Evolutionary conservation across 805 yeast genomes (phyloP).

Genomic region (Spathaspora sp.): DNA sequence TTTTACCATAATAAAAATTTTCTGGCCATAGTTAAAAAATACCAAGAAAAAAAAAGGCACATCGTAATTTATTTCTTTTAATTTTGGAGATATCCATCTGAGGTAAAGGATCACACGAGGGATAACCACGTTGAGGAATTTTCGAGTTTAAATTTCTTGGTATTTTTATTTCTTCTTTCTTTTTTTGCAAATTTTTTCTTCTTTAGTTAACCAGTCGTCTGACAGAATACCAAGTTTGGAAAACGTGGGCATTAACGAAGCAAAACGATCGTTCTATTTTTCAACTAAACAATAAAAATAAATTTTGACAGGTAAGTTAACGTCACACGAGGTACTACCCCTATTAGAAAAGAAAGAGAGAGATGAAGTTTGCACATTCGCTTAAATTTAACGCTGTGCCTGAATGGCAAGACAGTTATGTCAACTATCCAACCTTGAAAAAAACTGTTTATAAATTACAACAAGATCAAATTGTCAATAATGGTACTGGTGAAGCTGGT

Average conservation of each 20-base stretch:
- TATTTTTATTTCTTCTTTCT: not conserved
- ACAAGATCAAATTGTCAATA: conserved; percentile 25
- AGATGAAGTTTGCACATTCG: conserved; percentile 51
- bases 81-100: not conserved
- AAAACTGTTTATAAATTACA: conserved; percentile 55
- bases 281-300: not conserved
- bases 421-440: conserved; percentile 48
- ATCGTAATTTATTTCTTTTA: not conserved
- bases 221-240: not conserved
- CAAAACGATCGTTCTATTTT: not conserved
- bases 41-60: not conserved
- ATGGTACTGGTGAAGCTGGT: conserved; percentile 23
- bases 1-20: not conserved
- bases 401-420: conserved; percentile 47
- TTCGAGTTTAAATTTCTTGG: not conserved
- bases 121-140: not conserved
- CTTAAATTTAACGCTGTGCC: conserved; percentile 52
- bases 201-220: not conserved
- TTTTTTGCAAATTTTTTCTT: not conserved
- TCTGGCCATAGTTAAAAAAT: not conserved
- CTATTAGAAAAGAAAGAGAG: no score
- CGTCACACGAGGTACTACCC: not conserved
- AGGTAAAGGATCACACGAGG: conserved; percentile 1
- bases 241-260: not conserved
- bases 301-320: not conserved